Evolutionary conservation across 768 basidiomycete genomes (phyloP), one percentile per base, ranked within the genome.

Genomic region (Infundibulicybe gibba): DNA sequence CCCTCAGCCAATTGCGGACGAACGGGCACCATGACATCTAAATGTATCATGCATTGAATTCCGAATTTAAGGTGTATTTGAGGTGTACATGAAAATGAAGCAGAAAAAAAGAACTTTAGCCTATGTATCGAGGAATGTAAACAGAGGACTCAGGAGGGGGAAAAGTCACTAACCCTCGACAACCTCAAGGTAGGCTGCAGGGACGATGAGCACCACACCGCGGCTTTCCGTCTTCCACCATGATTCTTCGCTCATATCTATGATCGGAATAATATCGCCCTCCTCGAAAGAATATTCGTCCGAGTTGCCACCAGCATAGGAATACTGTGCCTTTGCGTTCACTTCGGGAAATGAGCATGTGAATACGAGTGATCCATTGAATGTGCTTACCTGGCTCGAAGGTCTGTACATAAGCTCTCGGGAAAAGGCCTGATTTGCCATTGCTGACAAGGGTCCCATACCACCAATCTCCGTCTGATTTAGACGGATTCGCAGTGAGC

Each of bases 221-320:
- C 78, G 82, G 58, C 80, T 79, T 69, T 97, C 94, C 33, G 86
- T 87, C 71, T 94, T 97, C 91, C 91, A 98, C 97, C 97, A 98
- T 57, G 90, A 89, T 44, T 71, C 75, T 54, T 97, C 97, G 45
- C 77, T 77, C 40, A 67, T 79, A 60, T 99, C 97, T 48, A 97
- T 77, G 52, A 99, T 82, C 6, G 73, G 72, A 33, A 97, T 67
- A 31, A 67, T 61, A 47, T 95, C 90, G 49, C 90, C 93, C 66
- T 92, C 92, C 6, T 67, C 67, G 61, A 97, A 90, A 1, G 89
- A 73, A n/a, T 94, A 72, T 61, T 97, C 94, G 54, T 97, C 94
- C 13, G 80, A 57, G 49, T 79, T 85, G 37, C 65, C 63, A 19
- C 82, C 84, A 5, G 72, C 66, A 59, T 97, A 98, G 0, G 85